phyloP scores from a whole-genome alignment of 2,329 filamentous ascomycete genomes.

The Coniochaeta ligniaria region DNA sequence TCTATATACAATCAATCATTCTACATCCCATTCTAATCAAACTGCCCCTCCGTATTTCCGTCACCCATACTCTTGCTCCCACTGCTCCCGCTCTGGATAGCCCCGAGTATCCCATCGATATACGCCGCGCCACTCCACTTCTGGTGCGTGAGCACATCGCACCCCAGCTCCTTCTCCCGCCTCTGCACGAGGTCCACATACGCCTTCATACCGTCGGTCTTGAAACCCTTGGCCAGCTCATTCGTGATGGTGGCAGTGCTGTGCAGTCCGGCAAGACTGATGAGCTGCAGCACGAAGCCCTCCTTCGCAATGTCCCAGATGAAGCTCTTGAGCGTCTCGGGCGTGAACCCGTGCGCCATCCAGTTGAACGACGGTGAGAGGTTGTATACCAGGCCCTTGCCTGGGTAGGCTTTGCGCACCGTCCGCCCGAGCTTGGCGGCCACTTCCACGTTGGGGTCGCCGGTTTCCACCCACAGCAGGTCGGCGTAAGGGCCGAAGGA shows the following conservation, averaged over 20 bases:
- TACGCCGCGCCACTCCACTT: slow-evolving; percentile 68
- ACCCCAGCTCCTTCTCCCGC: slow-evolving; percentile 82
- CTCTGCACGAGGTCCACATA: slow-evolving; percentile 93
- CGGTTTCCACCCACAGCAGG: slow-evolving; percentile 95
- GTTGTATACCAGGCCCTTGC: slow-evolving; percentile 94
- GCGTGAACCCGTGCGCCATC: slow-evolving; percentile 89
- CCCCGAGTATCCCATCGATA: slow-evolving; percentile 82
- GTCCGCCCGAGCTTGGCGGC: slow-evolving; percentile 68
- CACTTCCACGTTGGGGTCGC: slow-evolving; percentile 74
- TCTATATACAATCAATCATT: background rate
- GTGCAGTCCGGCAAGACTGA: slow-evolving; percentile 60
- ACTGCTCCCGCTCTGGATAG: slow-evolving; percentile 86
- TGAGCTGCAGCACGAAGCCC: slow-evolving; percentile 66
- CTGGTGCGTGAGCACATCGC: slow-evolving; percentile 92
- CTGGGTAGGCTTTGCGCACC: slow-evolving; percentile 62
- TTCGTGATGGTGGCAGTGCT: slow-evolving; percentile 57
- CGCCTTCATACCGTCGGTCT: slow-evolving; percentile 88
- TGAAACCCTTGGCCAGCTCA: slow-evolving; percentile 77
- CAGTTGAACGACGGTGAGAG: slow-evolving; percentile 97
- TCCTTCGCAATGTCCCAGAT: slow-evolving; percentile 94
- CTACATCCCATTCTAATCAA: slow-evolving; percentile 19
- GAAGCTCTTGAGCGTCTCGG: slow-evolving; percentile 77
- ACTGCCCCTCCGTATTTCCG: slow-evolving; percentile 79
- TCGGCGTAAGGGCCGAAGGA: slow-evolving; percentile 90
- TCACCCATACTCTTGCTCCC: slow-evolving; percentile 91